Conservation (phyloP, 192 early-diverging fungal genomes). For the Coemansia reversa region DNA sequence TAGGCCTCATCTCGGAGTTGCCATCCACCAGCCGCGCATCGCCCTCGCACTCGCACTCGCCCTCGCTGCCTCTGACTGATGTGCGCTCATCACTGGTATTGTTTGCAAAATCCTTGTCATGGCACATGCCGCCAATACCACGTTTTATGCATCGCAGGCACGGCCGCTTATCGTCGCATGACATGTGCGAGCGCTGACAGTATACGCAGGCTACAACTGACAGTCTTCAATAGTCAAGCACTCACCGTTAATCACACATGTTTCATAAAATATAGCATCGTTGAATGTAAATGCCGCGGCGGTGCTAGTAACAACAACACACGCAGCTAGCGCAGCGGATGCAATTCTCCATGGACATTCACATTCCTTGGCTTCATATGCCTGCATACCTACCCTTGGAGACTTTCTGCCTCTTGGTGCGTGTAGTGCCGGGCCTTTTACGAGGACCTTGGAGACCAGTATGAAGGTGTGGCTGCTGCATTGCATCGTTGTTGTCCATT, state of each 20-base stretch:
- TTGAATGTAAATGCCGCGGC: not conserved
- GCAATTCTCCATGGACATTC: not conserved
- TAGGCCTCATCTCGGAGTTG: not conserved
- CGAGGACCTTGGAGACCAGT: not conserved
- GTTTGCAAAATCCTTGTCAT: conserved; percentile 66
- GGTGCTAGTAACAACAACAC: not conserved
- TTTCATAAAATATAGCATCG: not conserved
- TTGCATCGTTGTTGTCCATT: conserved; percentile 1
- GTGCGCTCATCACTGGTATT: conserved; percentile 17
- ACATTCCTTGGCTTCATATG: not conserved
- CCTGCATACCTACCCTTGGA: conserved; percentile 29
- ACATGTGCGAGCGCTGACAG: conserved; percentile 95
- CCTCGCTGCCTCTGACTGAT: not conserved
- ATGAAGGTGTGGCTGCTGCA: not conserved
- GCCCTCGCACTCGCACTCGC: not conserved
- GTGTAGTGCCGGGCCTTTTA: conserved; percentile 21
- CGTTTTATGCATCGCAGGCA: conserved; percentile 95
- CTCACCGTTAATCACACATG: not conserved
- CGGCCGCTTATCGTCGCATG: conserved; percentile 88
- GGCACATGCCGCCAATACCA: conserved; percentile 91
- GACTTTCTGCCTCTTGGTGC: conserved; percentile 51
- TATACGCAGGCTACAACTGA: conserved; percentile 79
- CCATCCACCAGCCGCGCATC: not conserved
- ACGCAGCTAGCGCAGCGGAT: not conserved
- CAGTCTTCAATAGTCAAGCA: not conserved